Conservation (phyloP, 495 filamentous ascomycete genomes). For the Neurospora hispaniola region DNA sequence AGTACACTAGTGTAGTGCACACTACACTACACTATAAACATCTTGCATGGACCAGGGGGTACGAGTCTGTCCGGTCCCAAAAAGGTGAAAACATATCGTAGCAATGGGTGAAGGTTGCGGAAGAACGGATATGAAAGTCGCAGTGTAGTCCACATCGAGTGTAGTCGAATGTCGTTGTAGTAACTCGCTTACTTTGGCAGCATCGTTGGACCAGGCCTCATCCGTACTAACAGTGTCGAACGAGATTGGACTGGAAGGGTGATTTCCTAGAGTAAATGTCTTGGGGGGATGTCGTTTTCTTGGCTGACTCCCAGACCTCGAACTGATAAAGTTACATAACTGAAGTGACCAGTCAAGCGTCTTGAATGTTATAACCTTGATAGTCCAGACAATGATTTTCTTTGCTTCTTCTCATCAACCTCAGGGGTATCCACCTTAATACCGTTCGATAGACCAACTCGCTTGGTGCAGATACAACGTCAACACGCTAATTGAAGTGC, state of each 20-base stretch:
- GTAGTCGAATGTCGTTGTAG: too few relatives aligned
- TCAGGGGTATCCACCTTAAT: background rate
- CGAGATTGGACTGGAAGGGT: background rate
- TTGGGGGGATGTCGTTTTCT: background rate
- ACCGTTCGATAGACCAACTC: background rate
- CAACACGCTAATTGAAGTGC: background rate
- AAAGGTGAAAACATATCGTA: too few relatives aligned
- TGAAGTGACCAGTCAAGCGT: background rate
- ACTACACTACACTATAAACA: too few relatives aligned
- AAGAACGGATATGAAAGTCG: too few relatives aligned
- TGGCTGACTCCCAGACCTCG: background rate
- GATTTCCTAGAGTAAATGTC: background rate
- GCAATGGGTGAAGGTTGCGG: too few relatives aligned
- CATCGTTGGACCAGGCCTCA: too few relatives aligned
- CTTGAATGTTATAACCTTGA: background rate
- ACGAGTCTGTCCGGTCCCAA: too few relatives aligned
- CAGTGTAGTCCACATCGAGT: too few relatives aligned
- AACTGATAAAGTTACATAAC: background rate
- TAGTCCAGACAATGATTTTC: background rate
- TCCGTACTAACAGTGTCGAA: background rate
- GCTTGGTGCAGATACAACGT: background rate
- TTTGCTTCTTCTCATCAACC: background rate
- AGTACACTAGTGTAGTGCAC: too few relatives aligned
- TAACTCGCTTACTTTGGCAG: too few relatives aligned
- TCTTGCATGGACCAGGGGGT: too few relatives aligned